phyloP scores from a whole-genome alignment of 495 filamentous ascomycete species.

The Delitschia confertaspora region DNA sequence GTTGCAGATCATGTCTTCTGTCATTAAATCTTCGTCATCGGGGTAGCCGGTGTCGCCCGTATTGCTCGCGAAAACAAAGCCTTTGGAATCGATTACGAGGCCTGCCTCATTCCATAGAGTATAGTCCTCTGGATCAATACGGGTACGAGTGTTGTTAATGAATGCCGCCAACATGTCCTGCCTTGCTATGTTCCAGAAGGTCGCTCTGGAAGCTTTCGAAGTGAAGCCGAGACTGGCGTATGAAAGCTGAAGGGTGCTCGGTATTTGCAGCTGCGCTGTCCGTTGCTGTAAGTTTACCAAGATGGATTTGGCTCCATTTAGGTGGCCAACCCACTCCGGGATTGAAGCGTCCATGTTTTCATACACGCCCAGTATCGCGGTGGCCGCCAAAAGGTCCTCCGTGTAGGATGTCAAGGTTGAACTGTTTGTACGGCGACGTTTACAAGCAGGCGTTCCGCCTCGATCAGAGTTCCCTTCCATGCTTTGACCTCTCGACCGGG shows the following conservation, averaged over 20 bases:
- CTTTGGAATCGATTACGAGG: slow-evolving; percentile 47
- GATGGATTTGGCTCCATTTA: slow-evolving; percentile 54
- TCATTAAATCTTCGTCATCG: slow-evolving; percentile 37
- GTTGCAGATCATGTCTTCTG: slow-evolving; percentile 55
- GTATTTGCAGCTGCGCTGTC: slow-evolving; percentile 49
- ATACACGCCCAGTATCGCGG: slow-evolving; percentile 55
- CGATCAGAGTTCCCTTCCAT: neutral
- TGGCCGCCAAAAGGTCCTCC: slow-evolving; percentile 54
- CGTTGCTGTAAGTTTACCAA: slow-evolving; percentile 55
- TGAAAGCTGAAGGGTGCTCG: slow-evolving; percentile 37
- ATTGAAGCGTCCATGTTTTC: slow-evolving; percentile 55
- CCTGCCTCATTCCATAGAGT: slow-evolving; percentile 54
- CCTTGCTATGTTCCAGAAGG: slow-evolving; percentile 59
- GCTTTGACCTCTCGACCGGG: slow-evolving; percentile 25
- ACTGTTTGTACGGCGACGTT: slow-evolving; percentile 37
- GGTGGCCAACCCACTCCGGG: slow-evolving; percentile 54
- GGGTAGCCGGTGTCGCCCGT: slow-evolving; percentile 38
- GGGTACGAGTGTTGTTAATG: slow-evolving; percentile 53
- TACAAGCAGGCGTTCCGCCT: slow-evolving; percentile 1
- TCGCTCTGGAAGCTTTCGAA: slow-evolving; percentile 49
- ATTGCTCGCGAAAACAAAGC: slow-evolving; percentile 48
- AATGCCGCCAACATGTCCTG: slow-evolving; percentile 60
- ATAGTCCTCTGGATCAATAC: slow-evolving; percentile 53
- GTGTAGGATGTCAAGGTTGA: slow-evolving; percentile 42
- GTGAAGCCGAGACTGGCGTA: slow-evolving; percentile 31